Evolutionary conservation across 202 grass and related monocot species (phyloP).

Genomic region (Sporobolus alterniflorus): DNA sequence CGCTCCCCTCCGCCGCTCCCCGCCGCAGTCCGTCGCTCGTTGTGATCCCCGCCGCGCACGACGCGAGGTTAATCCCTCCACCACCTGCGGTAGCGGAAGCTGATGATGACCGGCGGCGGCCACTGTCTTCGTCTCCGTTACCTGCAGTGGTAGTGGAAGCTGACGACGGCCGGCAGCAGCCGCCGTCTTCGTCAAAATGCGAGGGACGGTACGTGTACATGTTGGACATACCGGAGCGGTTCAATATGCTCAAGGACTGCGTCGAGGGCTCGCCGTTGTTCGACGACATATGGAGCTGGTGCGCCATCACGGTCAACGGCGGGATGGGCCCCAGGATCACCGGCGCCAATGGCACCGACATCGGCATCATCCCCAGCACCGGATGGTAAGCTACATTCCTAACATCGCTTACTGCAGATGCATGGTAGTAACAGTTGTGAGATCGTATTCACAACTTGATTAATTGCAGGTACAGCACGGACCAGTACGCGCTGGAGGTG

Average conservation of each 20-base stretch:
- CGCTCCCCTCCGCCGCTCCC: background rate
- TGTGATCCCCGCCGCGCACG: constrained; percentile 3
- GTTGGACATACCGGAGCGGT: constrained; percentile 22
- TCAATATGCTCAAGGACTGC: constrained; percentile 37
- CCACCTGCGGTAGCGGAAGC: background rate
- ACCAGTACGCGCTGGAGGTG: constrained; percentile 67
- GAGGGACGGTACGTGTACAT: constrained; percentile 42
- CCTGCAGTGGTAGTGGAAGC: background rate
- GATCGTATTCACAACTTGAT: too few relatives aligned
- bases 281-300: constrained; percentile 33
- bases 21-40: background rate
- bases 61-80: constrained; percentile 11
- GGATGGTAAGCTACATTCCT: constrained; percentile 27
- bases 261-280: constrained; percentile 9
- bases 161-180: too few relatives aligned
- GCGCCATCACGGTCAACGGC: constrained; percentile 34
- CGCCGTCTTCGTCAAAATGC: background rate
- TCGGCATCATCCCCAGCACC: constrained; percentile 26
- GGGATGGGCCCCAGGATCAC: constrained; percentile 40
- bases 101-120: background rate
- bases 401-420: too few relatives aligned
- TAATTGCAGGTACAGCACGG: constrained; percentile 54
- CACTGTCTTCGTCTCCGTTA: background rate
- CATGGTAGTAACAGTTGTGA: too few relatives aligned
- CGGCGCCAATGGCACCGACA: background rate